Conservation (phyloP, 768 basidiomycete species). For the Exsudoporus frostii region DNA sequence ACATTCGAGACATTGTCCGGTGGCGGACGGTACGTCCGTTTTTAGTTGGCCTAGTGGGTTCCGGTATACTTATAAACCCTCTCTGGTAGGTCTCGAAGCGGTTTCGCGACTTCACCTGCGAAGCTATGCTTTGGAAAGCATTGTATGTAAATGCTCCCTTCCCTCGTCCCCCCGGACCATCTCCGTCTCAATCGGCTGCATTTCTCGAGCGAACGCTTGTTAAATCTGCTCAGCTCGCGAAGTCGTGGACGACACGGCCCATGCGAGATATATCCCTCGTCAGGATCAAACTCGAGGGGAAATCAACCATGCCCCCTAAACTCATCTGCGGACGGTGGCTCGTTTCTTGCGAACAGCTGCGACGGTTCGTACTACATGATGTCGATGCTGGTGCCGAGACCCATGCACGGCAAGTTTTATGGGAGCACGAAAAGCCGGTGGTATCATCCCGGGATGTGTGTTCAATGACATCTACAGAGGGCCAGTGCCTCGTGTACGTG, state of each 20-base stretch:
- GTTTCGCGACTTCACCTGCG: background rate
- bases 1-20: background rate
- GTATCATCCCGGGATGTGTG: background rate
- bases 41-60: background rate
- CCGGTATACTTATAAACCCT: background rate
- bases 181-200: background rate
- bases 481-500: background rate
- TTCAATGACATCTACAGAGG: background rate
- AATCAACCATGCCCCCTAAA: no score
- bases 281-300: background rate
- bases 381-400: background rate
- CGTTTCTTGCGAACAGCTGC: background rate
- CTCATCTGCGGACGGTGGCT: constrained; percentile 6
- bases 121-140: background rate
- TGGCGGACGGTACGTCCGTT: background rate
- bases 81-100: constrained; percentile 5
- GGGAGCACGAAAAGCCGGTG: background rate
- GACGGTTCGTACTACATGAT: background rate
- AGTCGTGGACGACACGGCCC: constrained; percentile 1
- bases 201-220: constrained; percentile 3
- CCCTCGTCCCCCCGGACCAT: background rate
- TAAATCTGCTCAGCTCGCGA: background rate
- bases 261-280: background rate
- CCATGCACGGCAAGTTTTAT: background rate
- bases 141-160: background rate